Percentiles rank a stretch among this genome's conserved stretches.
Evolutionary conservation across 2,329 filamentous ascomycete species (phyloP).

Genomic region (Pestalotiopsis sp.): DNA sequence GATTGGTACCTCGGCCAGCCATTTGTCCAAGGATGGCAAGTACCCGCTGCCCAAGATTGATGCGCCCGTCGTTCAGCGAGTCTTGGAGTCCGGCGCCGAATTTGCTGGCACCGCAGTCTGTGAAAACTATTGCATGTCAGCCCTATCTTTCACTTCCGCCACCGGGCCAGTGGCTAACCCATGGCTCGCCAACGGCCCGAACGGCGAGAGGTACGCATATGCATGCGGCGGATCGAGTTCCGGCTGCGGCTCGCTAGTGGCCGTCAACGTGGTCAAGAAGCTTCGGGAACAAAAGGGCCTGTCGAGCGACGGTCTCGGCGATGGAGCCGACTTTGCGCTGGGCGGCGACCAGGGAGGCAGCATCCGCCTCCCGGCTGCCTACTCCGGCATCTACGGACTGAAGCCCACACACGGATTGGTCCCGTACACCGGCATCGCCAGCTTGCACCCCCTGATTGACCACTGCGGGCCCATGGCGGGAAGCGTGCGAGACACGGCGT

Average conservation of each 20-base stretch:
- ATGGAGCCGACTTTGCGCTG: constrained; percentile 33
- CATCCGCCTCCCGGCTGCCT: constrained; percentile 40
- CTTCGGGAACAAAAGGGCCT: constrained; percentile 18
- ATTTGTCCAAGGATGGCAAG: constrained; percentile 28
- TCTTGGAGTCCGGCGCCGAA: constrained; percentile 35
- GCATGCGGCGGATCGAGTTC: constrained; percentile 41
- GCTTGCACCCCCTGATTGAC: constrained; percentile 42
- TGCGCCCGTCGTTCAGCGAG: constrained; percentile 35
- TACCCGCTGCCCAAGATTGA: constrained; percentile 36
- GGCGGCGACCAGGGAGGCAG: constrained; percentile 43
- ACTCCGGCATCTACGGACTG: constrained; percentile 44
- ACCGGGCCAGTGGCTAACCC: constrained; percentile 40
- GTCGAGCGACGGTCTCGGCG: constrained; percentile 16
- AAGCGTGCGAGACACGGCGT: constrained; percentile 42
- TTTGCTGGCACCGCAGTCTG: constrained; percentile 39
- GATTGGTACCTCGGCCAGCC: constrained; percentile 34
- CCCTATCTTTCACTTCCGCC: constrained; percentile 38
- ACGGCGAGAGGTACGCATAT: constrained; percentile 19
- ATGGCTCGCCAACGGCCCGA: constrained; percentile 25
- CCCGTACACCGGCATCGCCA: constrained; percentile 49
- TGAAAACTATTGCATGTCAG: constrained; percentile 40
- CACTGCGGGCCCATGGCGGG: constrained; percentile 47
- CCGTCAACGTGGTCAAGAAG: constrained; percentile 24
- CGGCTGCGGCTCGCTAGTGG: constrained; percentile 35
- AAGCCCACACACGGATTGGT: constrained; percentile 52